phyloP scores from a whole-genome alignment of 2,329 filamentous ascomycete genomes.

The Talaromyces albobiverticillius region DNA sequence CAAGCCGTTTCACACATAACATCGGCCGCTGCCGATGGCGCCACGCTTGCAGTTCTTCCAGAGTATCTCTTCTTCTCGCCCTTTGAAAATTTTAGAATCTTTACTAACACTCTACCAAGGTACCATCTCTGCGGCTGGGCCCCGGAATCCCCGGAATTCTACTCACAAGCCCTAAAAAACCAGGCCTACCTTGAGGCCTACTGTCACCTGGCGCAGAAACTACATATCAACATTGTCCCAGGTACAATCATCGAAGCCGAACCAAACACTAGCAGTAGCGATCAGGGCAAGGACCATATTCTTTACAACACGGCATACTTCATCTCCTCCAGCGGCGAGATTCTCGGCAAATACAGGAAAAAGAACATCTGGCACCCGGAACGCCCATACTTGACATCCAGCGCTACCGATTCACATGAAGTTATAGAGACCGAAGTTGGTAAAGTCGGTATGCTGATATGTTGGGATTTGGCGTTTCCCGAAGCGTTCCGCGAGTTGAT shows the following conservation, averaged over 20 bases:
- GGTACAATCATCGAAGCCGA: constrained; percentile 71
- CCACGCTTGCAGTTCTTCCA: constrained; percentile 58
- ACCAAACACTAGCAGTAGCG: not conserved
- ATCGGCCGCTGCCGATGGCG: constrained; percentile 47
- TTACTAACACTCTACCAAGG: too few species aligned
- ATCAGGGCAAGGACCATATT: constrained; percentile 17
- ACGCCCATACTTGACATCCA: constrained; percentile 56
- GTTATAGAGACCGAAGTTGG: constrained; percentile 51
- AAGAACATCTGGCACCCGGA: constrained; percentile 73
- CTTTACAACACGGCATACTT: constrained; percentile 59
- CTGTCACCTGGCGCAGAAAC: constrained; percentile 52
- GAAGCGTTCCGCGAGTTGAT: constrained; percentile 60
- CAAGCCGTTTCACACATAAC: constrained; percentile 44
- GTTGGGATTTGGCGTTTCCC: constrained; percentile 62
- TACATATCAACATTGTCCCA: constrained; percentile 65
- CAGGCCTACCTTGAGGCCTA: constrained; percentile 53
- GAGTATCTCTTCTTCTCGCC: constrained; percentile 37
- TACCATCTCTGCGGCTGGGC: constrained; percentile 60
- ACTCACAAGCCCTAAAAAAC: constrained; percentile 47
- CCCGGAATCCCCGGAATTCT: constrained; percentile 49
- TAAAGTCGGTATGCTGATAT: constrained; percentile 58
- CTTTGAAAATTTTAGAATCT: too few species aligned
- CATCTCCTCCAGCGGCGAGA: constrained; percentile 51
- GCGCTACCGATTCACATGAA: constrained; percentile 52
- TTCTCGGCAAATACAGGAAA: constrained; percentile 58